Evolutionary conservation across 495 filamentous ascomycete genomes (phyloP), one percentile per base, ranked within the genome.

Genomic region (Filosporella fistucella): DNA sequence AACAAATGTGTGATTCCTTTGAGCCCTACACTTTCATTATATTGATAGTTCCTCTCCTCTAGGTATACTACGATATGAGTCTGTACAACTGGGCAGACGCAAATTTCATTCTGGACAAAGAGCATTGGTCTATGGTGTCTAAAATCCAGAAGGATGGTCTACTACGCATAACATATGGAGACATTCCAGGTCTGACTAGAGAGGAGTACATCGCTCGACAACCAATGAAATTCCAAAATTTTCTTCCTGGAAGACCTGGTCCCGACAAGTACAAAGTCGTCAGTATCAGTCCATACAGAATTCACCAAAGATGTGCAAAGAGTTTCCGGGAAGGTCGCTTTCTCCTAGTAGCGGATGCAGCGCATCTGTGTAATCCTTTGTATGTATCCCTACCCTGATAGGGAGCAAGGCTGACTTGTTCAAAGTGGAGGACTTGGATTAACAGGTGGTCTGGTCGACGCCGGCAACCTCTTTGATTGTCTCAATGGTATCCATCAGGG

Each of bases 121-220:
- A 76, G 9, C 65, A 82, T 54, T 80, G 72, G 47, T 78, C 78
- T 66, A 80, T 84, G 75, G 77, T 71, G 5, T 76, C 77, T 5
- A 70, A 62, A 44, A 75, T 83, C 50, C 76, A 72, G 9, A 58
- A 59, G 9, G 78, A 83, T 47, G 74, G 74, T 13, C 61, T 83
- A 9, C 80, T 75, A 62, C 69, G 80, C 4, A 71, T 83, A 41
- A 72, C 78, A 3, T 83, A 82, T 57, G 76, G 75, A 37, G 77
- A 82, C 40, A 61, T 58, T 0, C 66, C 68, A 0, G 69, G 69
- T 29, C 68, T 82, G 22, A 71, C 66, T 1, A 63, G 52, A 34
- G 75, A 81, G 18, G 67, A 82, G 57, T 69, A 76, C 53, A 57
- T 66, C 41, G 65, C 65, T 21, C 69, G 75, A 14, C 77, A 79